Base-by-base conservation (phyloP, 2,329 filamentous ascomycete genomes). In the Dactylellina sp. region DNA sequence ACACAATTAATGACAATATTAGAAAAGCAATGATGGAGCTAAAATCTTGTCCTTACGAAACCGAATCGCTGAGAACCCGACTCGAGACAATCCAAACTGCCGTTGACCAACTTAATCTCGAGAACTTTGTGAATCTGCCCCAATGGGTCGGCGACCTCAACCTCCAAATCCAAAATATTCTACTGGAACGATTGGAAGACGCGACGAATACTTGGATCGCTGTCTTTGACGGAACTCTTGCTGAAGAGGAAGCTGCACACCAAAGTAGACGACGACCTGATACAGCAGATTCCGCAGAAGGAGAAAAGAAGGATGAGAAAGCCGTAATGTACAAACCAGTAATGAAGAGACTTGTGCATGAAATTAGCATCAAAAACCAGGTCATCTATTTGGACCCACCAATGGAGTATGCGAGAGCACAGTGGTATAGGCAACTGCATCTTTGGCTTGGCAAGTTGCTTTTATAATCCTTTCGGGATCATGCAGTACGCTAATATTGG, bases 321-420 rank as follows among this genome's bases (percentile, higher is more conserved):
- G 62, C n/a, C 53, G 76, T 77, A 47, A 85, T 83, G 76, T 82
- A 83, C 32, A 85, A 87, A 1, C 91, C 92, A 0, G 85, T 85
- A 2, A 88, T 96, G 82, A 89, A 87, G 78, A 87, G 86, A 28
- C 86, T 96, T 22, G 86, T 95, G 14, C 92, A 97, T 77, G 95
- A 99, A 80, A 90, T 99, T 62, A 95, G 92, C 4, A 99, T 99
- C 92, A 91, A 92, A 32, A 98, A 98, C 78, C 95, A 99, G 81
- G 91, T 97, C 77, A 97, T 99, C 77, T 97, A 96, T 79, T 87
- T 99, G 24, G 95, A 97, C 60, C 96, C 95, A 2, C 95, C 95
- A 3, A 84, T 98, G 57, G 93, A 97, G 80, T 95, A 89, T 80
- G 93, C 95, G 14, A 88, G 93, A 77, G 93, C 94, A 11, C 94